These are phyloP conservation scores for Carex pumila DNA, from an alignment of 176 grass and related monocot genomes.

Conservation along the genomic window DNA sequence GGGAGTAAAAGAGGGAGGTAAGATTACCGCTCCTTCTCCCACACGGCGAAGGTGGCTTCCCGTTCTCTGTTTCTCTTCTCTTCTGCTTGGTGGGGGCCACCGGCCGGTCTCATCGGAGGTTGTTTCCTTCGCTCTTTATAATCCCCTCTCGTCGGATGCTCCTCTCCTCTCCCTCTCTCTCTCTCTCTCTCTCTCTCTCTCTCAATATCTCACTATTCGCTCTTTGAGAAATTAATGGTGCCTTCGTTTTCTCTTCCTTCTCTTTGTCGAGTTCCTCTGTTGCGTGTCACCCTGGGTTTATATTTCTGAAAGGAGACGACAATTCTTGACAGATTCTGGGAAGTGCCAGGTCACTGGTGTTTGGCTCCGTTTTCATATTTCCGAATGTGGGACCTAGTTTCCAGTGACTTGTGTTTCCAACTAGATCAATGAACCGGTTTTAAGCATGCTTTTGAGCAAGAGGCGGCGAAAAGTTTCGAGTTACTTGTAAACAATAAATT, in stretches of 20 bases:
- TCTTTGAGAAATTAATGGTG: not conserved
- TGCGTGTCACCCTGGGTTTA: not conserved
- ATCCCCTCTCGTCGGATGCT: not conserved
- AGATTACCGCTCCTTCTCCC: constrained; percentile 71
- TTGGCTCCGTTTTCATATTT: not conserved
- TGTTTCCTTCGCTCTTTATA: not conserved
- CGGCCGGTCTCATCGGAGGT: constrained; percentile 56
- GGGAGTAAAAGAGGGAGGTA: not conserved
- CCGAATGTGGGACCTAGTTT: not conserved
- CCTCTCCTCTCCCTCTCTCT: not conserved
- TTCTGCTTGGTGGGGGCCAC: constrained; percentile 21
- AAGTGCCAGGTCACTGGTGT: not conserved
- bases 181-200: constrained; percentile 18
- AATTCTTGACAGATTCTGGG: not conserved
- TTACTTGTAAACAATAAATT: not conserved
- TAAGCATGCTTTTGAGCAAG: not conserved
- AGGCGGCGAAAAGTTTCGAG: not conserved
- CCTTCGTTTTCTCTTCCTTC: not conserved
- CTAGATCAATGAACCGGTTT: not conserved
- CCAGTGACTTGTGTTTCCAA: not conserved
- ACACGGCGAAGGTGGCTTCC: constrained; percentile 51
- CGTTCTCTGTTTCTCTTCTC: constrained; percentile 26
- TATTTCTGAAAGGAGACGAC: constrained; percentile 1
- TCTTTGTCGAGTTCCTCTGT: not conserved
- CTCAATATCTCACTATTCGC: constrained; percentile 3